Base-by-base conservation (phyloP, 768 basidiomycete genomes). In the Rhizopogon rudus region DNA sequence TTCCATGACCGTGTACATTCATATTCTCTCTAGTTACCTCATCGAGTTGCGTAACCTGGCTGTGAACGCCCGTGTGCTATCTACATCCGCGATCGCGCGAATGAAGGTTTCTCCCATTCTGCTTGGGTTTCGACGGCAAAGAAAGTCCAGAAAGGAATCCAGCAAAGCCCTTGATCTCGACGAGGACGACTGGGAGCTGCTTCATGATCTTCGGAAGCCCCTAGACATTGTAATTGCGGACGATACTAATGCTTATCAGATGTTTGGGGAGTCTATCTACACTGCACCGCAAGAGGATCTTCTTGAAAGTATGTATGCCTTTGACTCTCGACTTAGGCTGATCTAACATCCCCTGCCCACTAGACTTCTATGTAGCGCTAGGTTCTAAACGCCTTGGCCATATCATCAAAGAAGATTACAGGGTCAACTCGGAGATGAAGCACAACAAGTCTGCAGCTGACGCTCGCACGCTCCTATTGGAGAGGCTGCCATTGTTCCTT, bases 251-350 rank as follows among this genome's bases (percentile, higher is more conserved):
- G 75, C 86, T 5, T 83, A 87, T 62, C 87, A 91, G 58, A 75
- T 87, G 12, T 97, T 97, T 65, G 84, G 86, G 5, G 84, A 86
- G 44, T 78, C 79, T 2, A 73, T 96, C 14, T 91, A 86, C 64
- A 81, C 80, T 2, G 91, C 88, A 8, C 89, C 91, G 0, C 91
- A 96, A 69, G 95, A 98, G 67, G 93, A 96, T 61, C 76, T 92
- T 7, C 76, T 98, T 10, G 96, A 98, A 82, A 80, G 86, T 91
- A 59, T 52, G 86, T 91, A 58, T 54, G 65, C 8, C 17, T 40
- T 29, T 35, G 5, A 43, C 16, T 55, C 44, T 2, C 31, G 16
- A 39, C 6, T 12, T 8, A 29, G 4, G 40, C 39, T 51, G 14
- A 58, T 49, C 10, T 40, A 4, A 50, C 9, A 10, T 7, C 7